Conservation (phyloP, 2,329 filamentous ascomycete species). For the Epichloe baconii region DNA sequence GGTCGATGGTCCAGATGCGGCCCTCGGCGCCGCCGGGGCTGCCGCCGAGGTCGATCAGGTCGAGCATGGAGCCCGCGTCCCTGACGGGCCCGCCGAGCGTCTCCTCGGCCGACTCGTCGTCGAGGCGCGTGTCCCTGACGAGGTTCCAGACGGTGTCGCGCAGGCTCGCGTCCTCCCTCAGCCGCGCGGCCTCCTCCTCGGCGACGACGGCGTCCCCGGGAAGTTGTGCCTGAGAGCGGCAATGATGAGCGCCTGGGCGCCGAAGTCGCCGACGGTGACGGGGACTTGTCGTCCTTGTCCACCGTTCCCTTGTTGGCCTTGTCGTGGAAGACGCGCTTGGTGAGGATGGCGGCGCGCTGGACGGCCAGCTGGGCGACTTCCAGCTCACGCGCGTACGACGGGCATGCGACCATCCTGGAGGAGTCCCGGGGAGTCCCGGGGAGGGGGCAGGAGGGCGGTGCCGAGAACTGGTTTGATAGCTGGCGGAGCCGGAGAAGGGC, state of each 20-base stretch:
- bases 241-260: slow-evolving; percentile 93
- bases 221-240: slow-evolving; percentile 80
- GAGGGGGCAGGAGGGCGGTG: neutral
- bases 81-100: slow-evolving; percentile 56
- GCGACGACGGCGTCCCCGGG: slow-evolving; percentile 82
- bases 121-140: slow-evolving; percentile 58
- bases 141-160: slow-evolving; percentile 66
- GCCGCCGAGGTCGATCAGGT: slow-evolving; percentile 53
- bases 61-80: slow-evolving; percentile 52
- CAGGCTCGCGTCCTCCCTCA: slow-evolving; percentile 58
- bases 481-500: slow-evolving; percentile 11
- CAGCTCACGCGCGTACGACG: slow-evolving; percentile 63
- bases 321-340: slow-evolving; percentile 49
- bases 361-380: slow-evolving; percentile 78
- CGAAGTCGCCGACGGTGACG: slow-evolving; percentile 96
- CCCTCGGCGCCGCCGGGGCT: slow-evolving; percentile 60
- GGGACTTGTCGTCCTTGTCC: slow-evolving; percentile 82
- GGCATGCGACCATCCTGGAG: slow-evolving; percentile 11
- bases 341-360: slow-evolving; percentile 53
- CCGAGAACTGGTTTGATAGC: neutral
- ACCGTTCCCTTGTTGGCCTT: slow-evolving; percentile 94
- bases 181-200: slow-evolving; percentile 79
- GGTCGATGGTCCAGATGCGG: slow-evolving; percentile 91
- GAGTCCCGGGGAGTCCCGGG: too few relatives aligned
- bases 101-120: slow-evolving; percentile 36